Evolutionary conservation across 1,139 yeast genomes (phyloP), one percentile per base, ranked within the genome.

Genomic region (Yamadazyma epiphylla): DNA sequence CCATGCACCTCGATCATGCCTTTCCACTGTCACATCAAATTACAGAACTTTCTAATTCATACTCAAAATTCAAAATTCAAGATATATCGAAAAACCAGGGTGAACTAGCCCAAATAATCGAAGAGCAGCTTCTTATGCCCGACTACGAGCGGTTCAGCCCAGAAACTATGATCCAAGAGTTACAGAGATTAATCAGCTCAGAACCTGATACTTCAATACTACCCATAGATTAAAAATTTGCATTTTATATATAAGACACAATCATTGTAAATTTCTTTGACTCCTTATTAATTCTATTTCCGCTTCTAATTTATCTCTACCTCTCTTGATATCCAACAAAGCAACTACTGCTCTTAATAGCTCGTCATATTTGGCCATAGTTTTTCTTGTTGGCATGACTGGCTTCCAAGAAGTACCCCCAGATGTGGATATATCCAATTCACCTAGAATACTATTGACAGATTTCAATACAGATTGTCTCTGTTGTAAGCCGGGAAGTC

Each of bases 381-480:
- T 88, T 36, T 72, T 77, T 25, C 84, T 77, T 0, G 98, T 86
- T 3, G 95, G 94, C 84, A 94, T 82, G 1, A 80, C 78, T 1
- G 98, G 97, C 41, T 84, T 79, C 46, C 69, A 67, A 14, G 61
- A 53, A 9, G 70, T 67, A 8, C 73, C 74, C 12, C 73, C 74
- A 4, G 67, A 72, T 1, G 94, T 80, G 2, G 81, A 69, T 15
- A 91, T 61, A 11, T 81, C 91, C 40, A 91, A 60, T 49, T 91
- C 98, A 36, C 80, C 84, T 38, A 91, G 59, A 4, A 80, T 70
- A n/a, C 77, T 71, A 33, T 72, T 68, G 6, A 89, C 86, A 41
- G 87, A 86, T 29, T 82, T 74, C 47, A 89, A 88, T 5, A 86
- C 76, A 1, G 91, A 64, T 41, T 66, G 74, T 34, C 70, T 60